Percentiles rank a stretch among this genome's conserved stretches.
Conservation (phyloP, 2,329 filamentous ascomycete genomes). For the Grosmannia clavigera region DNA sequence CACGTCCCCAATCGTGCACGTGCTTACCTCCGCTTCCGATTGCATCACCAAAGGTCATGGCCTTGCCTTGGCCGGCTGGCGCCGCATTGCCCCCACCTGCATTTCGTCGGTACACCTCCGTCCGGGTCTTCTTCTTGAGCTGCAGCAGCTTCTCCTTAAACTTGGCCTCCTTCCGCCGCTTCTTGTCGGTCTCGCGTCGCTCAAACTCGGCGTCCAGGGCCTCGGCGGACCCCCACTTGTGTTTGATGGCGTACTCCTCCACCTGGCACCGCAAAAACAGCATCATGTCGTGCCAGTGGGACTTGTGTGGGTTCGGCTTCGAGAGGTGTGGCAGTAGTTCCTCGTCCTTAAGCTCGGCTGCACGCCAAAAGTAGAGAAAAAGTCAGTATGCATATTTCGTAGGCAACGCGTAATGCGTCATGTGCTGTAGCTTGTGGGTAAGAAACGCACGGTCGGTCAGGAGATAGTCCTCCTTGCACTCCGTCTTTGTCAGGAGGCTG, state of each 20-base stretch:
- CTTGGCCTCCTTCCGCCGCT: slow-evolving; percentile 76
- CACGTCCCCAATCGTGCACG: slow-evolving; percentile 75
- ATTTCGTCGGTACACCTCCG: slow-evolving; percentile 74
- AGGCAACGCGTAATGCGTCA: background rate
- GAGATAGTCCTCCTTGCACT: slow-evolving; percentile 89
- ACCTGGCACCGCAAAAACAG: slow-evolving; percentile 88
- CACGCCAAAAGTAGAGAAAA: background rate
- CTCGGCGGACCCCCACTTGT: slow-evolving; percentile 84
- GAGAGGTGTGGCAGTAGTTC: slow-evolving; percentile 79
- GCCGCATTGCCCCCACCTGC: slow-evolving; percentile 35
- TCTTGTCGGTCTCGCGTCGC: slow-evolving; percentile 64
- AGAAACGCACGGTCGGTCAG: slow-evolving; percentile 61
- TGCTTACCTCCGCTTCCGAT: slow-evolving; percentile 59
- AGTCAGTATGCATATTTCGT: background rate
- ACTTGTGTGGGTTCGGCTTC: slow-evolving; percentile 87
- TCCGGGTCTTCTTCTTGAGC: slow-evolving; percentile 83
- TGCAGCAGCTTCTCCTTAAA: slow-evolving; percentile 83
- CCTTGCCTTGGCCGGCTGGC: slow-evolving; percentile 19
- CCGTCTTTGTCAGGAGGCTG: slow-evolving; percentile 89
- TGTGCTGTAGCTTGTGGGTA: background rate
- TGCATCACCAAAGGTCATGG: slow-evolving; percentile 61
- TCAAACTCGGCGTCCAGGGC: slow-evolving; percentile 83
- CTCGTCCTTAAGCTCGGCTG: slow-evolving; percentile 79
- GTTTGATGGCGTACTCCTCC: slow-evolving; percentile 79
- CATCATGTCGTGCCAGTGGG: slow-evolving; percentile 98